Evolutionary conservation across 306 rosid species (phyloP).

Genomic region (Rosa persica): DNA sequence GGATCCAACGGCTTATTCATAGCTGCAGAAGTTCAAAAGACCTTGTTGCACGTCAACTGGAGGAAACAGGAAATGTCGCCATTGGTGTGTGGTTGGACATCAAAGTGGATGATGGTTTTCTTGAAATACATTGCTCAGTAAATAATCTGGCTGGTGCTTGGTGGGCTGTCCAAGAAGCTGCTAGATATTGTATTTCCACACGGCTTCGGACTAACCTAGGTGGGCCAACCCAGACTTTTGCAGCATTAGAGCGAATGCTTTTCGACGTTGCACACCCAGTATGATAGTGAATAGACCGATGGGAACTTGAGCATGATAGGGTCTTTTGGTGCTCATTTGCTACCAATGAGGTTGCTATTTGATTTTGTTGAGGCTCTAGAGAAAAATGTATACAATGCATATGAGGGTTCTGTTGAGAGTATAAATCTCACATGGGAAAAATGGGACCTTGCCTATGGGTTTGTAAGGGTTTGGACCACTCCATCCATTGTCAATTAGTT

Average conservation of each 20-base stretch:
- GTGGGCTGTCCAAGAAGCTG: constrained; percentile 97
- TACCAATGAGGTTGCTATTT: no score
- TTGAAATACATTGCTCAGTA: constrained; percentile 67
- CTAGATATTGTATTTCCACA: constrained; percentile 79
- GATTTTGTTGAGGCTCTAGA: no score
- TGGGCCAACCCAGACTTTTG: constrained; percentile 97
- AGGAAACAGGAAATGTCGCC: constrained; percentile 62
- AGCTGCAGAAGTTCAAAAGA: constrained; percentile 72
- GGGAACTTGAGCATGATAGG: constrained; percentile 92
- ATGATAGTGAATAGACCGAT: constrained; percentile 82
- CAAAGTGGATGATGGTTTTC: constrained; percentile 72
- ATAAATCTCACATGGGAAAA: no score
- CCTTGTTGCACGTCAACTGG: constrained; percentile 50
- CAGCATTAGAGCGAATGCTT: constrained; percentile 93
- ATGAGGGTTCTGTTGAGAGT: no score
- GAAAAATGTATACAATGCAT: no score
- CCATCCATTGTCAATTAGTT: no score
- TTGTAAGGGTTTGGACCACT: no score
- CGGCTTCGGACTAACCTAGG: constrained; percentile 95
- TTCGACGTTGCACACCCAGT: constrained; percentile 86
- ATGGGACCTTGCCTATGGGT: no score
- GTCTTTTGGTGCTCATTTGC: no score
- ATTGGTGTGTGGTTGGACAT: constrained; percentile 64
- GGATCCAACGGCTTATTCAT: constrained; percentile 90
- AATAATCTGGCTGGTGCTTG: constrained; percentile 88